These are phyloP conservation scores for Debaryomyces robertsiae DNA, from an alignment of 1,139 yeast genomes.

Conservation along the genomic window DNA sequence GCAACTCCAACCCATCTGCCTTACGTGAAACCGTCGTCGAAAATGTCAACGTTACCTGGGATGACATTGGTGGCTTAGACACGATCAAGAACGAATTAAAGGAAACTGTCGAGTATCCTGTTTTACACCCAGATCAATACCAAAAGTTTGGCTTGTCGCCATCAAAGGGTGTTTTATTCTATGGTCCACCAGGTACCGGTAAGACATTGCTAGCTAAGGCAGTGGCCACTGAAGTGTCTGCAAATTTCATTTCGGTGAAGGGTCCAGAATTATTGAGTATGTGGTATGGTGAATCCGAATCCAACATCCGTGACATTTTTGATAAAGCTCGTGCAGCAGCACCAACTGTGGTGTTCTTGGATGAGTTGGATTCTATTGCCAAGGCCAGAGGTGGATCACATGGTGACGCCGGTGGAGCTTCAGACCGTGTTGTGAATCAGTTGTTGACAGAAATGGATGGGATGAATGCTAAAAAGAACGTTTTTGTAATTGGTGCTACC, in stretches of 20 bases:
- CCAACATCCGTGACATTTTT: constrained; percentile 94
- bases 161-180: constrained; percentile 95
- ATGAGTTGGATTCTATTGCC: constrained; percentile 97
- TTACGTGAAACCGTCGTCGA: constrained; percentile 99
- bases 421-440: constrained; percentile 98
- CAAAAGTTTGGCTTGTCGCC: constrained; percentile 97
- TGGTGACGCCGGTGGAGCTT: constrained; percentile 98
- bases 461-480: constrained; percentile 99
- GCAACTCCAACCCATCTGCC: constrained; percentile 98
- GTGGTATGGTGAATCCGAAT: constrained; percentile 99
- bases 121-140: constrained; percentile 96
- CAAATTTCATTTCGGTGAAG: constrained; percentile 93
- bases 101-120: constrained; percentile 99
- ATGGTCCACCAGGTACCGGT: constrained; percentile 99
- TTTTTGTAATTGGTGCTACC: constrained; percentile 98
- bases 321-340: constrained; percentile 99
- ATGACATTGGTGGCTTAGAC: constrained; percentile 94
- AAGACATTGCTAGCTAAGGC: constrained; percentile 96
- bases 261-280: constrained; percentile 97
- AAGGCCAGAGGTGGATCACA: constrained; percentile 91
- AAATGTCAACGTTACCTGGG: constrained; percentile 98
- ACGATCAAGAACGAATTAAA: constrained; percentile 93
- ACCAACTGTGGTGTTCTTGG: constrained; percentile 95
- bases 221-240: constrained; percentile 96
- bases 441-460: constrained; percentile 99